Conservation (phyloP, 2,329 filamentous ascomycete species). For the Pleomassaria siparia region DNA sequence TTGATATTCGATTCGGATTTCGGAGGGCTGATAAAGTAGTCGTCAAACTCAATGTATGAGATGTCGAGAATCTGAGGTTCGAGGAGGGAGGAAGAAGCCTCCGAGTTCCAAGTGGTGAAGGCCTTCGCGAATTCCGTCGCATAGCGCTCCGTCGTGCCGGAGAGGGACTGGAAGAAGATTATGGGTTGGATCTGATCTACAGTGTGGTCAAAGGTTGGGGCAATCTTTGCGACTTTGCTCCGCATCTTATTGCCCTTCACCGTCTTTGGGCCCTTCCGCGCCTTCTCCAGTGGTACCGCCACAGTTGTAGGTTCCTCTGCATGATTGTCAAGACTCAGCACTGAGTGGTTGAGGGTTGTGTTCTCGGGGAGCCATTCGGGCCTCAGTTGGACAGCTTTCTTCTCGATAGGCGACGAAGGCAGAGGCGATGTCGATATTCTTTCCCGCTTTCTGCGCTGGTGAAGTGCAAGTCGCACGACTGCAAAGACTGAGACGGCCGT, state of each 20-base stretch:
- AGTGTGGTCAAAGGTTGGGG: constrained; percentile 26
- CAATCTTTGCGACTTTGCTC: constrained; percentile 21
- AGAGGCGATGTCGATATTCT: constrained; percentile 33
- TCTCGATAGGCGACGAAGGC: constrained; percentile 35
- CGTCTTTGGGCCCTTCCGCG: constrained; percentile 39
- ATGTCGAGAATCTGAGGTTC: constrained; percentile 73
- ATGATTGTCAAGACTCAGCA: constrained; percentile 31
- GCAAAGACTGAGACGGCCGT: constrained; percentile 31
- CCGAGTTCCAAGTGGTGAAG: constrained; percentile 50
- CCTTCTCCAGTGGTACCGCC: constrained; percentile 22
- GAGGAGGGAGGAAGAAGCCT: constrained; percentile 45
- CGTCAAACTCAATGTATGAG: constrained; percentile 86
- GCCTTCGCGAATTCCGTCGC: constrained; percentile 64
- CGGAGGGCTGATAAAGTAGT: constrained; percentile 81
- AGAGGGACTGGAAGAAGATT: constrained; percentile 88
- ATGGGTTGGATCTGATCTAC: constrained; percentile 65
- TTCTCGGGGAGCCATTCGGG: constrained; percentile 41
- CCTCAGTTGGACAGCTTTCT: constrained; percentile 32
- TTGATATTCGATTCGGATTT: constrained; percentile 59
- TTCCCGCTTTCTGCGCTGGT: constrained; percentile 28
- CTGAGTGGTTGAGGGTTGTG: constrained; percentile 22
- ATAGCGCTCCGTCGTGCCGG: constrained; percentile 76
- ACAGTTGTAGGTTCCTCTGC: constrained; percentile 28
- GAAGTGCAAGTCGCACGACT: constrained; percentile 31
- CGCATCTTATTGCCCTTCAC: constrained; percentile 39